Conservation (phyloP, 805 yeast species). For the Ogataea salicorniae region DNA sequence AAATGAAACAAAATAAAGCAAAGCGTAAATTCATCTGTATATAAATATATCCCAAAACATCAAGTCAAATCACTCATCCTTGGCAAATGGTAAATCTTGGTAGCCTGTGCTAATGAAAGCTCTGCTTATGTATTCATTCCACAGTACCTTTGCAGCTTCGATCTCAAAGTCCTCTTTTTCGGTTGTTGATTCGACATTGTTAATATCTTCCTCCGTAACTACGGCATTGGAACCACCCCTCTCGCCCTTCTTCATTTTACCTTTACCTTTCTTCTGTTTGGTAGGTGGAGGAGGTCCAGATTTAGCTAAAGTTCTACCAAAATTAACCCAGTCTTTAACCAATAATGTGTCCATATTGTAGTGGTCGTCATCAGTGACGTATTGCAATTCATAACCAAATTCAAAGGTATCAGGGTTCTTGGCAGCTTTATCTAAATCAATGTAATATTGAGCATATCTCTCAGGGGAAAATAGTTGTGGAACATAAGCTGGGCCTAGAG, state of each 20-base stretch:
- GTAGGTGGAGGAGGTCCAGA: slow-evolving; percentile 14
- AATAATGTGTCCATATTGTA: slow-evolving; percentile 50
- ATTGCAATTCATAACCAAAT: slow-evolving; percentile 61
- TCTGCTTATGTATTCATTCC: slow-evolving; percentile 53
- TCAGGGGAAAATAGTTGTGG: slow-evolving; percentile 71
- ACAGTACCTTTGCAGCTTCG: slow-evolving; percentile 33
- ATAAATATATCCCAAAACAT: background rate
- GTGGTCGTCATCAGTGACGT: slow-evolving; percentile 58
- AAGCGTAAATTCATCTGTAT: background rate
- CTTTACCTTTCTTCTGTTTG: background rate
- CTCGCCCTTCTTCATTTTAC: slow-evolving; percentile 5
- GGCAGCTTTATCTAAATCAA: slow-evolving; percentile 48
- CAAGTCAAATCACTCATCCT: background rate
- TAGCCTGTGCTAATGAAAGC: slow-evolving; percentile 66
- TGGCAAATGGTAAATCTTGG: slow-evolving; percentile 39
- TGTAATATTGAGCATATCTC: slow-evolving; percentile 66
- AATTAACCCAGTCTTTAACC: slow-evolving; percentile 57
- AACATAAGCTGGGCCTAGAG: slow-evolving; percentile 72
- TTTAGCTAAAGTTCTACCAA: slow-evolving; percentile 50
- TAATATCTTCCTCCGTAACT: background rate
- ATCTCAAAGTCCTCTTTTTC: slow-evolving; percentile 1
- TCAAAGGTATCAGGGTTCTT: slow-evolving; percentile 31
- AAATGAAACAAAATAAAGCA: background rate
- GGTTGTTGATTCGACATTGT: slow-evolving; percentile 2
- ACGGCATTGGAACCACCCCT: slow-evolving; percentile 1